A percentile compares a stretch with the other conserved stretches of the same genome.
These are phyloP conservation scores for Ophiostoma quercus DNA, from an alignment of 2,329 filamentous ascomycete genomes.

Conservation along the genomic window DNA sequence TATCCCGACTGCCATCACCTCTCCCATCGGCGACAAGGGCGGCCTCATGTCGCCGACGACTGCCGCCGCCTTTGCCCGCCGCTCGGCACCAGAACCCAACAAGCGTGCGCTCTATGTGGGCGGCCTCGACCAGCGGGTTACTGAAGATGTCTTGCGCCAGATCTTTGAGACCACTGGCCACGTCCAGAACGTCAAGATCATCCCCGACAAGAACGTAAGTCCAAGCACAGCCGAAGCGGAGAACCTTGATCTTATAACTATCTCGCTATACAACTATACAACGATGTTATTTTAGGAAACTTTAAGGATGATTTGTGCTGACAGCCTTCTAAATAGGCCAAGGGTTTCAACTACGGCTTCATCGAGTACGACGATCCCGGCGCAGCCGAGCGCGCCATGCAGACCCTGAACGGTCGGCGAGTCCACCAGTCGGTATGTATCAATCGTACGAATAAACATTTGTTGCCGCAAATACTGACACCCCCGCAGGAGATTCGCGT, in stretches of 20 bases:
- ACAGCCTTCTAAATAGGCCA: slow-evolving; percentile 53
- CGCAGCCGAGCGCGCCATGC: slow-evolving; percentile 94
- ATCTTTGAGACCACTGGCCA: slow-evolving; percentile 99
- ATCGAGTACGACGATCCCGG: slow-evolving; percentile 98
- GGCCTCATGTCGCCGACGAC: slow-evolving; percentile 80
- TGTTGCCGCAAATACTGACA: background rate
- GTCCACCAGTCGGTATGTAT: slow-evolving; percentile 87
- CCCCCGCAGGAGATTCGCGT: slow-evolving; percentile 81
- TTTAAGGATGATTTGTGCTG: background rate
- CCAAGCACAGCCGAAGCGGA: background rate
- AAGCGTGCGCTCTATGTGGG: slow-evolving; percentile 96
- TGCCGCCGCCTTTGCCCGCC: slow-evolving; percentile 73
- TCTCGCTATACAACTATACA: background rate
- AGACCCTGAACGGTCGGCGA: slow-evolving; percentile 88
- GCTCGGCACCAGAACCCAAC: slow-evolving; percentile 94
- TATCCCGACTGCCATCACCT: slow-evolving; percentile 87
- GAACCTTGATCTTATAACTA: background rate
- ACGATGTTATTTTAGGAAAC: background rate
- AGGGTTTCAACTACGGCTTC: slow-evolving; percentile 98
- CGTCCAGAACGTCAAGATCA: slow-evolving; percentile 98
- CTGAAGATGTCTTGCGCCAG: slow-evolving; percentile 91
- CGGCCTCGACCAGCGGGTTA: slow-evolving; percentile 88
- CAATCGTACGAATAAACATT: background rate
- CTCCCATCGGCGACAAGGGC: slow-evolving; percentile 65
- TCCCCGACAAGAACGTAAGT: slow-evolving; percentile 98